Evolutionary conservation across 805 yeast species (phyloP), one percentile per base, ranked within the genome.

Genomic region (Maudiozyma serrabonitensis): DNA sequence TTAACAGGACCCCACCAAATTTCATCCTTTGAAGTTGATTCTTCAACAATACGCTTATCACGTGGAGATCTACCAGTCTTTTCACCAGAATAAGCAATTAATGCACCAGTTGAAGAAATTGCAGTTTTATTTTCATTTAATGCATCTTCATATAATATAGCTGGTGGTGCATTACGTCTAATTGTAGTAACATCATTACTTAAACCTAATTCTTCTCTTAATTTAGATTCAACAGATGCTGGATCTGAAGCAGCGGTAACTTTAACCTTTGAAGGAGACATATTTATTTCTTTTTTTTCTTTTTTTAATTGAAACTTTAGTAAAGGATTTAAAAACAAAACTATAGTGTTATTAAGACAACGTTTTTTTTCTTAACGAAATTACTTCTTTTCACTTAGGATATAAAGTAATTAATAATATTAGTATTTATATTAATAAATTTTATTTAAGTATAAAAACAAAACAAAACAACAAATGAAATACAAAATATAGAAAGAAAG

Each of bases 1-100:
- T 91, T 91, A 58, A 91, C 99, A 2, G 98, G 98, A 25, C 99
- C 99, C 99, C 99, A 91, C 99, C 99, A 91, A 60, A 91, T 81
- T 64, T 90, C 75, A 51, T 87, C 78, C 52, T 78, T 71, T 39
- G 96, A 88, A 46, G 93, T 77, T 60, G 80, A 84, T 75, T 93
- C 98, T 62, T 90, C 97, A 54, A 91, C 97, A 68, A 91, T 87
- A 74, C 99, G 86, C 72, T 91, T 91, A 74, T 91, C 99, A 75
- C 86, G 87, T 68, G 99, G 99, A 35, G 97, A 91, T 73, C 99
- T 84, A 63, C 99, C 99, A 49, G 98, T 91, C 74, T 91, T 91
- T 57, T 80, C 74, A 65, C 99, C 99, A 19, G 96, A 88, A 73
- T 81, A 90, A 45, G 99, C 98, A 70, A 91, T 84, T 58, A 91